phyloP scores from a whole-genome alignment of 257 asterid genomes.

The Nicotiana tomentosiformis region DNA sequence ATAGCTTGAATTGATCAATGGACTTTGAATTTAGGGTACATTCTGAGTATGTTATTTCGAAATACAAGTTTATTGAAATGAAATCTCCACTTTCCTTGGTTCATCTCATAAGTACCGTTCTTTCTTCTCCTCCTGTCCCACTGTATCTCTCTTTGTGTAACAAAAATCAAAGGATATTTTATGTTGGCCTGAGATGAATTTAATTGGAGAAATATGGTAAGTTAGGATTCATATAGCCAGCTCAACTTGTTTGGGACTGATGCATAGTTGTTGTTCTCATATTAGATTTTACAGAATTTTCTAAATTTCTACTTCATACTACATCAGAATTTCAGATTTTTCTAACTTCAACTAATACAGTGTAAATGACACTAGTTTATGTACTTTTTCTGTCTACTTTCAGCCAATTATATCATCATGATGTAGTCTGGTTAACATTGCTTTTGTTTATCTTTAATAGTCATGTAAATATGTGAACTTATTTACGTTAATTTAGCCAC shows the following conservation, averaged over 20 bases:
- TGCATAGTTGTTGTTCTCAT: neutral
- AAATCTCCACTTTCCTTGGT: neutral
- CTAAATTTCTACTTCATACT: neutral
- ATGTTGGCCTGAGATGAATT: too few relatives aligned
- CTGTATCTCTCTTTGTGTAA: neutral
- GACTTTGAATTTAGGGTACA: neutral
- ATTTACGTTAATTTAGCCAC: neutral
- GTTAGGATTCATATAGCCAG: too few relatives aligned
- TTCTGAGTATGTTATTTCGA: neutral
- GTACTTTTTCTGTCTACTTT: neutral
- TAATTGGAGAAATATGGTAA: too few relatives aligned
- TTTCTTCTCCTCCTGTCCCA: neutral
- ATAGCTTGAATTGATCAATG: neutral
- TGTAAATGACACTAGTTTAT: neutral
- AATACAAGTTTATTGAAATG: neutral
- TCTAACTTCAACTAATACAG: neutral
- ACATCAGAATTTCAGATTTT: neutral
- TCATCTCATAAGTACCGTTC: neutral
- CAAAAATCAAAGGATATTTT: too few relatives aligned
- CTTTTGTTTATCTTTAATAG: neutral
- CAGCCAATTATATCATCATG: neutral
- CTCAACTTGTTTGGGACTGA: neutral
- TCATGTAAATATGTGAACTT: neutral
- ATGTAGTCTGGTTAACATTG: neutral
- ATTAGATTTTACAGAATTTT: neutral